Conservation (phyloP, 2,329 filamentous ascomycete genomes). For the Neofusicoccum sp. region DNA sequence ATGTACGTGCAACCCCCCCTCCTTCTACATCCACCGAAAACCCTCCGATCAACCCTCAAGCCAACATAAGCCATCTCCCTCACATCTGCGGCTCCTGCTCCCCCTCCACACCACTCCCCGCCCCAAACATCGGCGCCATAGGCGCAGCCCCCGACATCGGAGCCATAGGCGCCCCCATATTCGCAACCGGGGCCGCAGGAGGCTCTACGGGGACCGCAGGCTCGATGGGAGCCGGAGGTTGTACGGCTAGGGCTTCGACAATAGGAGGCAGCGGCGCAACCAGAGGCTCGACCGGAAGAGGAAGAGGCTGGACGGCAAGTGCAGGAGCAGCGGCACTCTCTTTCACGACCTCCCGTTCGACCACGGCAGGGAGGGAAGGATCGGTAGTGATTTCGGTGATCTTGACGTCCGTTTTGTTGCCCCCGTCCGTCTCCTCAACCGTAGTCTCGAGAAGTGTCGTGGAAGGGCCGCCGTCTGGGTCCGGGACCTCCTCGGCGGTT, state of each 20-base stretch:
- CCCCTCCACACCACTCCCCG: background rate
- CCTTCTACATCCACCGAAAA: background rate
- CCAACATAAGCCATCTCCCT: background rate
- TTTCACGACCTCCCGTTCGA: background rate
- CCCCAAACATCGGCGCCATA: conserved; percentile 7
- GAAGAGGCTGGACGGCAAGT: background rate
- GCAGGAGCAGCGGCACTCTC: background rate
- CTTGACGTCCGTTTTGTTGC: background rate
- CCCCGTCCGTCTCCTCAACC: background rate
- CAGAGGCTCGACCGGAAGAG: background rate
- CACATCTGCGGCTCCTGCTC: background rate
- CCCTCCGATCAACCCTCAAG: background rate
- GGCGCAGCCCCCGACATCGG: background rate
- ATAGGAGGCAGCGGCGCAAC: background rate
- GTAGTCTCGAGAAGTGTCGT: background rate
- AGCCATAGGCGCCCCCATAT: background rate
- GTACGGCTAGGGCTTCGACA: background rate
- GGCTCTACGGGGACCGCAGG: background rate
- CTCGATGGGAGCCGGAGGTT: background rate
- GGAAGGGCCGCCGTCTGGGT: background rate
- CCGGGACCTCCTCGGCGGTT: background rate
- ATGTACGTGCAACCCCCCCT: no score
- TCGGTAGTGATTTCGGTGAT: background rate
- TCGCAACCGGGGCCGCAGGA: background rate
- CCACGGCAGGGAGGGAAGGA: background rate